Evolutionary conservation across 371 early-diverging fungal genomes (phyloP).

Genomic region (Mucor plumbeus): DNA sequence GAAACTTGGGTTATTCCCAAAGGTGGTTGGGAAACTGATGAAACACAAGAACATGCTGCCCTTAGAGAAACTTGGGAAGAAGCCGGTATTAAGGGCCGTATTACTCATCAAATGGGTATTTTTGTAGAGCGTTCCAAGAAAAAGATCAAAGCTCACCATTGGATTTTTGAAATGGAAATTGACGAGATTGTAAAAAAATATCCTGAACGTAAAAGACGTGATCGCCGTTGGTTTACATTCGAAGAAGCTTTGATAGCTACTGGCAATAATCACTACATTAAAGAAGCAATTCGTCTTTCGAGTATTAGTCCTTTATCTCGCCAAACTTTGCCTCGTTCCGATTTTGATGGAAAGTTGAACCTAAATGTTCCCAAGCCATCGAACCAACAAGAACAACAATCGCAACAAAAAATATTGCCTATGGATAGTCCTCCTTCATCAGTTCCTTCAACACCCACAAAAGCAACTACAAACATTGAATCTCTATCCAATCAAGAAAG

Average conservation of each 20-base stretch:
- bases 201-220: slow-evolving; percentile 67
- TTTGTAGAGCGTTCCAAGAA: slow-evolving; percentile 55
- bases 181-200: slow-evolving; percentile 58
- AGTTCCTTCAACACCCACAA: neutral
- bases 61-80: slow-evolving; percentile 74
- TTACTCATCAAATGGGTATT: slow-evolving; percentile 57
- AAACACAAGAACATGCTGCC: slow-evolving; percentile 69
- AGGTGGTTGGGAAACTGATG: slow-evolving; percentile 75
- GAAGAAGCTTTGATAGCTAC: slow-evolving; percentile 61
- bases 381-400: neutral
- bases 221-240: slow-evolving; percentile 66
- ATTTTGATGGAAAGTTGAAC: neutral
- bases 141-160: slow-evolving; percentile 59
- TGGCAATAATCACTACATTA: slow-evolving; percentile 58
- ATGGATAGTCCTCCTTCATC: neutral
- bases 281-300: slow-evolving; percentile 56
- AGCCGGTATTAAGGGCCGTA: slow-evolving; percentile 63
- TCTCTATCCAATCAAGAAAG: neutral
- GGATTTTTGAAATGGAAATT: slow-evolving; percentile 68
- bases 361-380: neutral
- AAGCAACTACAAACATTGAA: neutral
- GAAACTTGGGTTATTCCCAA: slow-evolving; percentile 68
- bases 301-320: slow-evolving; percentile 30
- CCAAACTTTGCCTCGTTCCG: neutral
- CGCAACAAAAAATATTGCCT: neutral